phyloP scores from a whole-genome alignment of 2,329 filamentous ascomycete species.

The Trichoderma asperellum region DNA sequence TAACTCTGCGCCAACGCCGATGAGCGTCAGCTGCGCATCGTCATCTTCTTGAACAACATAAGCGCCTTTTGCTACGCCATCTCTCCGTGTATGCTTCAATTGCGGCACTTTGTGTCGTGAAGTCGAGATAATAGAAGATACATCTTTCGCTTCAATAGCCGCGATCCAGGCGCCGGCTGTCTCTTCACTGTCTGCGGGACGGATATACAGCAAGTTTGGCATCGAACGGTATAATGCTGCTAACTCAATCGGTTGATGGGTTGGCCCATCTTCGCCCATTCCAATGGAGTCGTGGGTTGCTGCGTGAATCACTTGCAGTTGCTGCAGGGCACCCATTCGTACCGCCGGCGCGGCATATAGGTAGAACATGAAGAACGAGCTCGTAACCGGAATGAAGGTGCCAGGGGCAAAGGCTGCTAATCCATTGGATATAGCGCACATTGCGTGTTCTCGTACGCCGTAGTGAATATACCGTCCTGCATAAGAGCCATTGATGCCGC shows the following conservation, averaged over 20 bases:
- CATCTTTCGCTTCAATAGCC: conserved; percentile 48
- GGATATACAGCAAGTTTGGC: conserved; percentile 65
- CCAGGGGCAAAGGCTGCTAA: conserved; percentile 60
- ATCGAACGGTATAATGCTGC: conserved; percentile 63
- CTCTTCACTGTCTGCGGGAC: conserved; percentile 63
- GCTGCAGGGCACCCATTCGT: conserved; percentile 62
- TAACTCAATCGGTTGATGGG: conserved; percentile 64
- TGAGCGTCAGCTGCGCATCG: conserved; percentile 50
- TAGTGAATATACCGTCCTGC: conserved; percentile 62
- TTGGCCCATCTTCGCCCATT: conserved; percentile 64
- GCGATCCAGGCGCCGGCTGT: conserved; percentile 57
- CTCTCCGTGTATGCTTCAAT: conserved; percentile 38
- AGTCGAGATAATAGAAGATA: conserved; percentile 54
- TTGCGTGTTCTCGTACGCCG: conserved; percentile 65
- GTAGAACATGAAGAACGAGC: conserved; percentile 68
- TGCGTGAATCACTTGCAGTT: conserved; percentile 60
- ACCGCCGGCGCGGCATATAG: conserved; percentile 55
- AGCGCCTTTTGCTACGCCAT: conserved; percentile 49
- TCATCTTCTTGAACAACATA: conserved; percentile 51
- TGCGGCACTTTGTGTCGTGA: conserved; percentile 46
- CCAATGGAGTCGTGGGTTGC: conserved; percentile 66
- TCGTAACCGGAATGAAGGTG: conserved; percentile 61
- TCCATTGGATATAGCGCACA: conserved; percentile 62
- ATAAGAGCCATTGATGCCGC: conserved; percentile 37
- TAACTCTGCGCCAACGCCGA: conserved; percentile 46